These are phyloP conservation scores for Acer yangbiense DNA, from an alignment of 345 rosid genomes.

Conservation along the genomic window DNA sequence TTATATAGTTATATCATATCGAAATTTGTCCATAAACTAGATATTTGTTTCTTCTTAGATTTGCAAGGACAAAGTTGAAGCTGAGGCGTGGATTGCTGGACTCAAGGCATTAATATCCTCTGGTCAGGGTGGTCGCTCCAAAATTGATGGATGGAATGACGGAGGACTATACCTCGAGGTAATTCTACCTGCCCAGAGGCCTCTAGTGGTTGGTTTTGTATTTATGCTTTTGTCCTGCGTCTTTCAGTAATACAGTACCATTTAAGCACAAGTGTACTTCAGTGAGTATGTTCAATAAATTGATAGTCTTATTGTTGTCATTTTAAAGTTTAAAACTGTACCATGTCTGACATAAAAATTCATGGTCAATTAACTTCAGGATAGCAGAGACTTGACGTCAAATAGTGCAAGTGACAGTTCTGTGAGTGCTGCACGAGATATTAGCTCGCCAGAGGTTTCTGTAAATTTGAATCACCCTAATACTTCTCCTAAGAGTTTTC, in stretches of 20 bases:
- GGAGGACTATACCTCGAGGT: conserved; percentile 86
- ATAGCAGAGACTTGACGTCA: conserved; percentile 80
- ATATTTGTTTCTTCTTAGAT: conserved; percentile 48
- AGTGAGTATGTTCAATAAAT: neutral
- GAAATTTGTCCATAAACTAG: conserved; percentile 8
- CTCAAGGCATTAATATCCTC: conserved; percentile 69
- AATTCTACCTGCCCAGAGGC: conserved; percentile 29
- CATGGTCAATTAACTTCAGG: conserved; percentile 54
- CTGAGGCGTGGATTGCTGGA: conserved; percentile 91
- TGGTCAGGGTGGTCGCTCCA: conserved; percentile 88
- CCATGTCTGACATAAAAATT: conserved; percentile 11
- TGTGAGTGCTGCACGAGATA: conserved; percentile 64
- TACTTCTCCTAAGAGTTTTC: conserved; percentile 56
- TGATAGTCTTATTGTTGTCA: neutral
- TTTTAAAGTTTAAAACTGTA: conserved; percentile 2
- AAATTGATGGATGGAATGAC: conserved; percentile 94
- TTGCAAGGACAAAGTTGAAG: conserved; percentile 95
- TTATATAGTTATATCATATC: neutral
- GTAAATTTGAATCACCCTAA: conserved; percentile 45
- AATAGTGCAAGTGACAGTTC: conserved; percentile 88
- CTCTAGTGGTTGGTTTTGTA: neutral
- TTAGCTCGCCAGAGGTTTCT: conserved; percentile 64
- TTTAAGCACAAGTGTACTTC: neutral
- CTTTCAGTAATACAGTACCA: neutral
- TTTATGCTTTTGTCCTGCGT: neutral